Base-by-base conservation (phyloP, 176 grass and related monocot species). In the Lolium perenne region DNA sequence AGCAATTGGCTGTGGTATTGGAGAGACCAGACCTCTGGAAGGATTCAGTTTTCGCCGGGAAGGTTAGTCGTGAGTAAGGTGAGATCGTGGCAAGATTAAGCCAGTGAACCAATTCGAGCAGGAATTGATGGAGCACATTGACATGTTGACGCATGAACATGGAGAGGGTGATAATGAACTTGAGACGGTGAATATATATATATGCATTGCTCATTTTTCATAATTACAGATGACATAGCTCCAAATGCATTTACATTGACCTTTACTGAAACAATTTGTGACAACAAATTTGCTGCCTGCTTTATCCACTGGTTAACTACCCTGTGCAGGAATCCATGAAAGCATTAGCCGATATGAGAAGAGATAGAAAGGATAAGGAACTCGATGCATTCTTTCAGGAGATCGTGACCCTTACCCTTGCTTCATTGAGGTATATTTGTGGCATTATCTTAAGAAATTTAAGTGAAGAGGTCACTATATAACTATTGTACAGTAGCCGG, bases 91-190 rank as follows among this genome's bases (percentile, higher is more conserved):
- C 77, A 97, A 91, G 83, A 88, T 97, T 54, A 97, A 97, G 35
- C 88, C 83, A 25, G 90, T 94, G 61, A 94, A 84, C 59, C 76
- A 73, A 71, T 97, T 92, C 55, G 95, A 94, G 68, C 90, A 89
- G 47, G 89, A 97, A 61, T 71, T 95, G 29, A 82, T 95, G 78
- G 95, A 97, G 84, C 91, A 97, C 76, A 90, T 97, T 21, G 95
- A 95, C 48, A 88, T 97, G 86, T 79, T 97, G 77, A 90, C 90
- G 81, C 91, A 95, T 88, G 91, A 93, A 80, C 93, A 87, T 57
- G 95, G 93, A 74, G 95, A 97, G 74, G 89, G 87, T 38, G 95
- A 93, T 84, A 86, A 91, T 82, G 95, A 93, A 85, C 89, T 93
- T 53, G 95, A 97, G 83, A 76, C 3, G 89, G 95, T 97, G 71